Conservation (phyloP, 345 rosid species). For the Populus ilicifolia region DNA sequence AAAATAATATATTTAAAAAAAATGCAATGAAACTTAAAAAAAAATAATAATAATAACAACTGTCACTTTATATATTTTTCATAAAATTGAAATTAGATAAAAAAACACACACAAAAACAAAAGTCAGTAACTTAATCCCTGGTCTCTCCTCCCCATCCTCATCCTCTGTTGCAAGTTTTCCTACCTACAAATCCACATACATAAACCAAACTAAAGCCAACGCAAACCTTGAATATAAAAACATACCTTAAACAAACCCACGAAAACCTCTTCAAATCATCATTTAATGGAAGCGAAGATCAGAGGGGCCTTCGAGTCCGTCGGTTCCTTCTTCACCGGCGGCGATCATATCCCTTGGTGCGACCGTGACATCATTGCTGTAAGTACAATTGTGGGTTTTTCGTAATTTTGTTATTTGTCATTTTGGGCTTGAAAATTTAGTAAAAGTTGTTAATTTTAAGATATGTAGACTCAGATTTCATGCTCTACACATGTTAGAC, state of each 20-base stretch:
- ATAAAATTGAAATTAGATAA: too few species aligned
- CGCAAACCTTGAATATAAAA: not conserved
- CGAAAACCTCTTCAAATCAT: not conserved
- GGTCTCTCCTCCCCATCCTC: not conserved
- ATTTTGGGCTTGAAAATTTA: not conserved
- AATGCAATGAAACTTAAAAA: too few species aligned
- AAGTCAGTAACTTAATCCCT: not conserved
- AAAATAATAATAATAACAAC: too few species aligned
- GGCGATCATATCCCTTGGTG: slow-evolving; percentile 74
- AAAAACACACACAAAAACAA: not conserved
- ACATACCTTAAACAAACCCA: not conserved
- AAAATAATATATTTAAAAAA: too few species aligned
- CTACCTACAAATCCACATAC: not conserved
- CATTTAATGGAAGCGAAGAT: slow-evolving; percentile 25
- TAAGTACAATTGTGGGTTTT: slow-evolving; percentile 20
- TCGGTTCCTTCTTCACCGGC: slow-evolving; percentile 50
- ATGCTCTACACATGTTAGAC: not conserved
- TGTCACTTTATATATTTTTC: too few species aligned
- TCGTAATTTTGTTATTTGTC: not conserved
- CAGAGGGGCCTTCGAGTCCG: slow-evolving; percentile 23
- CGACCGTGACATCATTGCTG: slow-evolving; percentile 62
- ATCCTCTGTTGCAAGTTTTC: not conserved
- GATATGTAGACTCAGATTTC: not conserved
- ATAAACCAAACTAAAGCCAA: not conserved
- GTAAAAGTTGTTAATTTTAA: not conserved